Base-by-base conservation (phyloP, 116 monocot genomes). In the Papilionanthe hybrid region DNA sequence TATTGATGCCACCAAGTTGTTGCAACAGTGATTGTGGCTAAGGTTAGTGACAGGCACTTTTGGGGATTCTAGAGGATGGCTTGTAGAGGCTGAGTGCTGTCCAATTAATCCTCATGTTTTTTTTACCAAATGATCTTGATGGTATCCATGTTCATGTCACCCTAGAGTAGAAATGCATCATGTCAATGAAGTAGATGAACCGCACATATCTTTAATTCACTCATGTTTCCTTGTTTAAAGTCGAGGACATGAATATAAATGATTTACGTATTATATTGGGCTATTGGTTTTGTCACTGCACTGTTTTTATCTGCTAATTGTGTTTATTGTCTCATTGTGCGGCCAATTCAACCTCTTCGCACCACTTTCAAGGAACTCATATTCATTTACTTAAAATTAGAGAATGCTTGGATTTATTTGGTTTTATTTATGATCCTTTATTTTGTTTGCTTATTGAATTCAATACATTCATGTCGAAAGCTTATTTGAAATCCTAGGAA, bases 401-500 rank as follows among this genome's bases (percentile, higher is more conserved):
- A 13, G 5, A 69, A 69, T 69, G 32, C 17, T 30, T 17, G 30
- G 69, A 44, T 73, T 43, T 44, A 42, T 42, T 73, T 44, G 17
- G 44, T 73, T 73, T 73, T 73, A 44, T 44, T 19, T n/a, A 73
- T 45, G n/a, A 19, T 9, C 50, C 20, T 4, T 41, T 43, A 41
- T 43, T 28, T 1, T 47, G 50, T 49, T 25, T 29, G 48, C 0
- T 42, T 44, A 73, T 44, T n/a, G n/a, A 42, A 13, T 44, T 44
- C 22, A 15, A 22, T 75, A 23, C 44, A 12, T 75, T 3, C 47
- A 49, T 49, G 23, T 50, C 25, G 25, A 49, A 49, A 15, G 27
- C 27, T 49, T 75, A 75, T 20, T 6, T 75, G 23, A 50, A 11
- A 77, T 69, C 83, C 45, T 84, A 98, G 98, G 83, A 41, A 79